phyloP scores from a whole-genome alignment of 2,329 filamentous ascomycete genomes.

The Escovopsis weberi region DNA sequence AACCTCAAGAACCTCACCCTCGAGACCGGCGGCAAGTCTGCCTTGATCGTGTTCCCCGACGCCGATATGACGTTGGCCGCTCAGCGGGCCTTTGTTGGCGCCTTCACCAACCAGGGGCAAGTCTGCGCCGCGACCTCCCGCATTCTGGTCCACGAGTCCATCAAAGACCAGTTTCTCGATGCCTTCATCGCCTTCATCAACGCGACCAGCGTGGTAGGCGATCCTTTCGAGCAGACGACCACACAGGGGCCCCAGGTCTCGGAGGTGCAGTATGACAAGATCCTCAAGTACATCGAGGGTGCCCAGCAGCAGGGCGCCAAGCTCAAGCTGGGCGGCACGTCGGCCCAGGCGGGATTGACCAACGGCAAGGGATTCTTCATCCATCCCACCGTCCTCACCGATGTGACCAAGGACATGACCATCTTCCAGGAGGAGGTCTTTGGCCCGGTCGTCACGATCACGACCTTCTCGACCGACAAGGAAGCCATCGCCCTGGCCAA shows the following conservation, averaged over 20 bases:
- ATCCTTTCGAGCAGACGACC: conserved; percentile 54
- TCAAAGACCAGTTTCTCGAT: conserved; percentile 49
- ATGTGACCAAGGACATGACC: conserved; percentile 25
- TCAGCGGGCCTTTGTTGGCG: conserved; percentile 37
- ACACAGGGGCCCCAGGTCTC: conserved; percentile 66
- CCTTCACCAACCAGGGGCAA: conserved; percentile 49
- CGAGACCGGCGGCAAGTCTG: conserved; percentile 54
- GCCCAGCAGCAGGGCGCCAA: conserved; percentile 60
- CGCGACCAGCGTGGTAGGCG: conserved; percentile 48
- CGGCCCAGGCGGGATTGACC: conserved; percentile 16
- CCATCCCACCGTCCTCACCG: conserved; percentile 30
- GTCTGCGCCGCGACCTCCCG: conserved; percentile 51
- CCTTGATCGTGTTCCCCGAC: conserved; percentile 49
- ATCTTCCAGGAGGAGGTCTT: conserved; percentile 34
- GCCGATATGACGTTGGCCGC: conserved; percentile 54
- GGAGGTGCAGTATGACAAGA: conserved; percentile 53
- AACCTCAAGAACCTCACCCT: conserved; percentile 53
- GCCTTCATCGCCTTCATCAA: conserved; percentile 46
- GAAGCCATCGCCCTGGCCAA: conserved; percentile 30
- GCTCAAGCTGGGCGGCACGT: conserved; percentile 48
- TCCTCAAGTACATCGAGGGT: conserved; percentile 54
- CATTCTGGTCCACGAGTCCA: conserved; percentile 45
- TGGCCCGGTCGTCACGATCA: conserved; percentile 28
- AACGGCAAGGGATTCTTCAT: conserved; percentile 31
- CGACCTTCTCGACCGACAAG: conserved; percentile 26